These are phyloP conservation scores for Fusarium sp. DNA, from an alignment of 2,329 filamentous ascomycete genomes.

Conservation along the genomic window DNA sequence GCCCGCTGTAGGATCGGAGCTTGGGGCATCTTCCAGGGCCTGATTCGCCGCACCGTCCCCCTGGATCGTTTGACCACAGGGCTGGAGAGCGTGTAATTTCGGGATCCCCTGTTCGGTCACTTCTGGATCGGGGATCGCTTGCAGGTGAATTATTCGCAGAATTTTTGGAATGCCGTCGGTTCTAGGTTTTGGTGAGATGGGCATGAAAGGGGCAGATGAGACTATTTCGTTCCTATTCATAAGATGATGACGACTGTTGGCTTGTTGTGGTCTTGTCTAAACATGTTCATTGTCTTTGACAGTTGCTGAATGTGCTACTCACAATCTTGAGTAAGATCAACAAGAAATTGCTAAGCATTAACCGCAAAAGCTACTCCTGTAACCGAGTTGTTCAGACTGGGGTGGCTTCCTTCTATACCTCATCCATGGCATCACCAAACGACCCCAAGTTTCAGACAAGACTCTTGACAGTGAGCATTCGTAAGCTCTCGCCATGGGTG, in stretches of 20 bases:
- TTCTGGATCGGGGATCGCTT: constrained; percentile 11
- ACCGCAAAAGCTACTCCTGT: neutral
- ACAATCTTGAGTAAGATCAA: neutral
- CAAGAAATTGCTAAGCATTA: neutral
- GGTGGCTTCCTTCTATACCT: neutral
- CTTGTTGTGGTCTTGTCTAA: neutral
- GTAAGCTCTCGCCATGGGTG: neutral
- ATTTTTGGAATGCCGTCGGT: neutral
- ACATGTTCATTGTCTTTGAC: neutral
- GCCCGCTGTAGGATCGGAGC: constrained; percentile 15
- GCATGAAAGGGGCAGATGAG: neutral
- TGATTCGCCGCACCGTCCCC: neutral
- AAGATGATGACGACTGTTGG: neutral
- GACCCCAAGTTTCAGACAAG: neutral
- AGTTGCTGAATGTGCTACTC: neutral
- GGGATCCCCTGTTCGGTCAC: constrained; percentile 12
- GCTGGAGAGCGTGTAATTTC: constrained; percentile 14
- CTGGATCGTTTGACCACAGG: neutral
- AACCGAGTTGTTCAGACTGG: neutral
- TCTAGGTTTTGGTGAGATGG: neutral
- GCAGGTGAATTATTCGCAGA: neutral
- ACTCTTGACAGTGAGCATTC: neutral
- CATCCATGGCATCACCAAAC: neutral
- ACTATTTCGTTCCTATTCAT: neutral
- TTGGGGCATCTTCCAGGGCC: constrained; percentile 1